Percentiles rank a stretch among this genome's conserved stretches.
These are phyloP conservation scores for Tetrapisispora iriomotensis DNA, from an alignment of 805 yeast species.

Conservation along the genomic window DNA sequence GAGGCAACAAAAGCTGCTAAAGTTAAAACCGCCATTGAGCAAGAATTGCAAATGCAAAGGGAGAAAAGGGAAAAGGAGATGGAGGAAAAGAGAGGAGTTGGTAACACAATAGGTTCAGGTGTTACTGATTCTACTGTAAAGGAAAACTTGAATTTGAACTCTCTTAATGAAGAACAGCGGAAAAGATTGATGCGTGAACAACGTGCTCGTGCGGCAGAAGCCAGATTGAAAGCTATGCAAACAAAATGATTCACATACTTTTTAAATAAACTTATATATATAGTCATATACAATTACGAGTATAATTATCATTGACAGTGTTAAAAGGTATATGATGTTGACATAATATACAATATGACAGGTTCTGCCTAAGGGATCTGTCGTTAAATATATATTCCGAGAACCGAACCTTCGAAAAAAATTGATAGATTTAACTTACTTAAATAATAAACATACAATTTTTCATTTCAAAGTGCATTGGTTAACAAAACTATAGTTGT, in stretches of 20 bases:
- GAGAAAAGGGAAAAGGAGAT: slow-evolving; percentile 15
- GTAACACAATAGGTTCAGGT: slow-evolving; percentile 27
- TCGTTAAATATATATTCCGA: too few relatives aligned
- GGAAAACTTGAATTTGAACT: slow-evolving; percentile 39
- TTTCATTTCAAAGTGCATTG: too few relatives aligned
- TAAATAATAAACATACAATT: too few relatives aligned
- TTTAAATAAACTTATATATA: too few relatives aligned
- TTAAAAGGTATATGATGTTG: too few relatives aligned
- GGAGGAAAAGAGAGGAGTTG: slow-evolving; percentile 29
- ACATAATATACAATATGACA: too few relatives aligned
- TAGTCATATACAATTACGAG: too few relatives aligned
- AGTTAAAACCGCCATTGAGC: slow-evolving; percentile 23
- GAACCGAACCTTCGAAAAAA: too few relatives aligned
- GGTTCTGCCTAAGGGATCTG: too few relatives aligned
- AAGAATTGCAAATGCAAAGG: slow-evolving; percentile 21
- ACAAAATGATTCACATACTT: slow-evolving; percentile 1
- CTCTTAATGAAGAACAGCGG: slow-evolving; percentile 65
- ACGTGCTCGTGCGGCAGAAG: slow-evolving; percentile 94
- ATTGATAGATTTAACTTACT: too few relatives aligned
- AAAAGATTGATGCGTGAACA: slow-evolving; percentile 82
- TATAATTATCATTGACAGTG: too few relatives aligned
- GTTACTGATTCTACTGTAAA: slow-evolving; percentile 7
- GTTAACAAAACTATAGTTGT: too few relatives aligned
- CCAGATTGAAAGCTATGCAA: slow-evolving; percentile 41
- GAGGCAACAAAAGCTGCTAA: slow-evolving; percentile 34